Base-by-base conservation (phyloP, 202 grass and related monocot genomes). In the Schoenoplectus tabernaemontani region DNA sequence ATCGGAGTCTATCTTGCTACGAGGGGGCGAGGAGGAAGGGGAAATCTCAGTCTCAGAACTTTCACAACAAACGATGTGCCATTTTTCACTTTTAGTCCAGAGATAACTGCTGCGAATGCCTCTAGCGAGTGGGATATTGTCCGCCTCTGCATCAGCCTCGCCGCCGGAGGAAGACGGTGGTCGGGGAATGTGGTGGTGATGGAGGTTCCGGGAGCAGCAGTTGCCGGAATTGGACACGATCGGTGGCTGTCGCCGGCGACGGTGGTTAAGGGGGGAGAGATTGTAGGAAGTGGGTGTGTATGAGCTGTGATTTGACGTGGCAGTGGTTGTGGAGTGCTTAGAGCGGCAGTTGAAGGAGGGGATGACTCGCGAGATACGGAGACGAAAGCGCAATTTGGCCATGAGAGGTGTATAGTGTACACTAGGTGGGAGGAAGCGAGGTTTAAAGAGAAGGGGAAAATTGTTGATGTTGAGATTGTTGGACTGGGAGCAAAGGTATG, bases 1-100 rank as follows among this genome's bases (percentile, higher is more conserved):
- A 33, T 57, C 59, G 83, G 63, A 84, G 82, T 97, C 94, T 37
- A 97, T 94, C 86, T 98, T 98, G 60, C 81, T 86, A n/a, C 95
- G 95, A 1, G 91, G 91, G n/a, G 86, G 58, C 17, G 60, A 80
- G 41, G 79, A 85, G 13, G 53, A 89, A 38, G 64, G 81, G n/a
- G 36, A 61, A 57, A 53, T 43, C 32, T 16, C 47, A 59, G 77
- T 51, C 32, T 16, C 39, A 53, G 81, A 83, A 5, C 83, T 86
- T 7, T 66, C 30, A 41, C 50, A 78, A 30, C 79, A 77, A 58
- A 97, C 67, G 67, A 93, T 89, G 83, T 91, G 91, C 91, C 91
- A 97, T 64, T 89, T 92, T 28, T 90, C 85, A 62, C 81, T 92
- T 85, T 88, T 89, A 0, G 90, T 84, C 91, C 93, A 97, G 4